These are phyloP conservation scores for Terana coerulea DNA, from an alignment of 768 basidiomycete species.

Conservation along the genomic window DNA sequence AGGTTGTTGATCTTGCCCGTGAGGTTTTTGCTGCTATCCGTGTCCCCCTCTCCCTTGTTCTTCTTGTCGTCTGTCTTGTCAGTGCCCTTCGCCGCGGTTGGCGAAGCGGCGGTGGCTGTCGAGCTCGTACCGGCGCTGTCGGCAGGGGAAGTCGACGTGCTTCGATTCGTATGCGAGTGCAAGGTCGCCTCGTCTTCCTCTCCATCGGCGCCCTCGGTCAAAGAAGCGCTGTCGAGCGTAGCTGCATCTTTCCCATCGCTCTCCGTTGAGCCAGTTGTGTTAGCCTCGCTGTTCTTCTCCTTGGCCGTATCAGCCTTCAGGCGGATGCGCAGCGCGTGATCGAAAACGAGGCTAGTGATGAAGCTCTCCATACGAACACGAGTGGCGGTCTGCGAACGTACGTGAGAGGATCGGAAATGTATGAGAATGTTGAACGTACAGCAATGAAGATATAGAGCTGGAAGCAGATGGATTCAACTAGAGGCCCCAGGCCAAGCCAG, in stretches of 20 bases:
- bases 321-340: slow-evolving; percentile 15
- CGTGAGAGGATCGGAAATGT: not conserved
- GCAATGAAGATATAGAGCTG: slow-evolving; percentile 11
- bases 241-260: not conserved
- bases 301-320: slow-evolving; percentile 11
- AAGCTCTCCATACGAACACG: slow-evolving; percentile 8
- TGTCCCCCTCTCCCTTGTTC: not conserved
- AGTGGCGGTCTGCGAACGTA: slow-evolving; percentile 2
- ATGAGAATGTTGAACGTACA: not conserved
- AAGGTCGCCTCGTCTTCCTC: not conserved
- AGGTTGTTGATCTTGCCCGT: slow-evolving; percentile 78
- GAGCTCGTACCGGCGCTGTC: not conserved
- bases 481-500: slow-evolving; percentile 26
- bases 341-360: slow-evolving; percentile 13
- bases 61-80: not conserved
- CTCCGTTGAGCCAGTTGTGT: not conserved
- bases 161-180: not conserved
- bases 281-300: not conserved
- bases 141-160: not conserved
- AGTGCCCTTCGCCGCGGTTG: not conserved
- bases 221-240: slow-evolving; percentile 4
- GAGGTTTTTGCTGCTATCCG: slow-evolving; percentile 42
- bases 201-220: not conserved
- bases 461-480: not conserved
- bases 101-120: slow-evolving; percentile 2